phyloP scores from a whole-genome alignment of 2,329 filamentous ascomycete species.

The Trichoderma asperellum region DNA sequence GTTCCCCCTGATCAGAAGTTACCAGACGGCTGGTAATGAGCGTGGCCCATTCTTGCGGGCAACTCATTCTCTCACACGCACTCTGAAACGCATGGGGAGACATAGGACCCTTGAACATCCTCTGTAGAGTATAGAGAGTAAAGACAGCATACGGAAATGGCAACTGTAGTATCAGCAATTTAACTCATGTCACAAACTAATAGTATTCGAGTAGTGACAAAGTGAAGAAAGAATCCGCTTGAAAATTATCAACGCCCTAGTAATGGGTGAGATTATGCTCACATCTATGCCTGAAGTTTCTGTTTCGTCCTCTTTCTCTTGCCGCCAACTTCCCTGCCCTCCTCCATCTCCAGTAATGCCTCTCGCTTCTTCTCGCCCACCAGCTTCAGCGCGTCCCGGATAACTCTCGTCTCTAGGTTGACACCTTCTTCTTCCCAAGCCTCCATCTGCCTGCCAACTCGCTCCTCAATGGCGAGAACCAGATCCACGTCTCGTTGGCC shows the following conservation, averaged over 20 bases:
- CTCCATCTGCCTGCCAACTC: conserved; percentile 79
- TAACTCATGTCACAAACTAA: not conserved
- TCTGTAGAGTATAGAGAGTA: not conserved
- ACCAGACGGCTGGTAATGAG: not conserved
- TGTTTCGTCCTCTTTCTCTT: conserved; percentile 69
- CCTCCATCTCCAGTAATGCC: conserved; percentile 86
- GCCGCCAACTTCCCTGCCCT: conserved; percentile 88
- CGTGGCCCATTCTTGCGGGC: not conserved
- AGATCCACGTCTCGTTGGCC: conserved; percentile 92
- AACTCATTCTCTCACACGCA: not conserved
- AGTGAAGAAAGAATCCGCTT: conserved; percentile 2
- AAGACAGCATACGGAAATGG: not conserved
- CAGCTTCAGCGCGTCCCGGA: conserved; percentile 81
- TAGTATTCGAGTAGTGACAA: not conserved
- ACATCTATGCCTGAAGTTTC: conserved; percentile 52
- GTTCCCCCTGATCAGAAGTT: not conserved
- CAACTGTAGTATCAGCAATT: not conserved
- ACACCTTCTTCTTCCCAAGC: conserved; percentile 89
- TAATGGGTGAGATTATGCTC: conserved; percentile 16
- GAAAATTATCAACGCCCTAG: conserved; percentile 1
- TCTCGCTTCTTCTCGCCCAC: conserved; percentile 97
- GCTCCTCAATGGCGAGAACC: conserved; percentile 83
- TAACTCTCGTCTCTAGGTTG: conserved; percentile 87
- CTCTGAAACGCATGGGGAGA: not conserved
- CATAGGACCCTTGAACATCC: not conserved